These are phyloP conservation scores for Lathyrus tuberosus DNA, from an alignment of 306 rosid genomes.

Conservation along the genomic window DNA sequence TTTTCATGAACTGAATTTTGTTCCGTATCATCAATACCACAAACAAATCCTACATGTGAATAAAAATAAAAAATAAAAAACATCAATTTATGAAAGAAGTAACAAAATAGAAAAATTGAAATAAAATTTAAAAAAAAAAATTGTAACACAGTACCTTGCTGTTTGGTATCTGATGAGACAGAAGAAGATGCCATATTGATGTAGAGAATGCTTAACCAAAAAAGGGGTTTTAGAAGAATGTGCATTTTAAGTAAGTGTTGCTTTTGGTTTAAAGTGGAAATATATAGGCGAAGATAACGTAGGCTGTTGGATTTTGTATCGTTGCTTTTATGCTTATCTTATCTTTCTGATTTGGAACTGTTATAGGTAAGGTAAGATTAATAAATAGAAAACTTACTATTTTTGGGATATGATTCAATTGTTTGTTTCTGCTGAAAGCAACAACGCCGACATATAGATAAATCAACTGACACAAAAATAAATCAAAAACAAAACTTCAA, in stretches of 20 bases:
- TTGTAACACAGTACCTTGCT: not conserved
- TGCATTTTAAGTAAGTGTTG: not conserved
- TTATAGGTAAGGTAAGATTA: not conserved
- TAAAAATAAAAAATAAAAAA: not conserved
- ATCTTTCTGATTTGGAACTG: not conserved
- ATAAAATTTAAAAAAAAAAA: not conserved
- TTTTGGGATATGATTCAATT: not conserved
- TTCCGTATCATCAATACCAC: slow-evolving; percentile 1
- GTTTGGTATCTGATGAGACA: not conserved
- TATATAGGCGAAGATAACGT: not conserved
- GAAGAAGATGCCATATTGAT: slow-evolving; percentile 14
- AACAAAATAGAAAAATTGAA: not conserved
- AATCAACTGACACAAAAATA: not conserved
- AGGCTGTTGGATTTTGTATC: not conserved
- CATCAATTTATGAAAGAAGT: not conserved
- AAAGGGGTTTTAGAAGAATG: not conserved
- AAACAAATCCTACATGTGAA: slow-evolving; percentile 14
- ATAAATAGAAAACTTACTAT: not conserved
- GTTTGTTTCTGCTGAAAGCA: not conserved
- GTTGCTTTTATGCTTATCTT: not conserved
- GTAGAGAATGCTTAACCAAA: not conserved
- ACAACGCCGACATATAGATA: not conserved
- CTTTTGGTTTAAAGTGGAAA: not conserved
- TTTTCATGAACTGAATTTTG: slow-evolving; percentile 30
- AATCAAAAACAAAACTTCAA: not conserved